Percentiles rank a stretch among this genome's conserved stretches.
Evolutionary conservation across 1,284 basidiomycete species (phyloP).

Genomic region (Ustilago loliicola): DNA sequence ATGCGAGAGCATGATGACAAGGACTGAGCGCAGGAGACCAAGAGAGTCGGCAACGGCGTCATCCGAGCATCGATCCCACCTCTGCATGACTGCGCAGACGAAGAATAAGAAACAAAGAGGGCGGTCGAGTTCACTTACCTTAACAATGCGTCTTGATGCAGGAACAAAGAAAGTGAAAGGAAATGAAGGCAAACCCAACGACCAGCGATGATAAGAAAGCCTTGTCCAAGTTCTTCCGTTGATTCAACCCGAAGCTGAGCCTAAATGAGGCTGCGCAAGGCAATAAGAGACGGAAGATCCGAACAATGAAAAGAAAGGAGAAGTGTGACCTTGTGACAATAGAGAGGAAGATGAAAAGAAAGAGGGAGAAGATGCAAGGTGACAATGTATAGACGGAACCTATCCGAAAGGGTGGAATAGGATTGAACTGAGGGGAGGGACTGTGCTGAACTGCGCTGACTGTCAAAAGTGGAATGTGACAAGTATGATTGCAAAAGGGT

Average conservation of each 20-base stretch:
- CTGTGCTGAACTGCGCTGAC: background rate
- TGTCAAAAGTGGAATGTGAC: slow-evolving; percentile 26
- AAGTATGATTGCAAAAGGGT: slow-evolving; percentile 18
- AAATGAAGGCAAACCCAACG: slow-evolving; percentile 25
- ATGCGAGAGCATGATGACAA: slow-evolving; percentile 2
- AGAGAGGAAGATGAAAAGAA: slow-evolving; percentile 10
- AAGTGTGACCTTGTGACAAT: slow-evolving; percentile 15
- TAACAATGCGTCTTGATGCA: slow-evolving; percentile 15
- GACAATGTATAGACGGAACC: slow-evolving; percentile 21
- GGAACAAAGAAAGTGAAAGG: background rate
- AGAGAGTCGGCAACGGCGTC: background rate
- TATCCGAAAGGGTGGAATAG: slow-evolving; percentile 18
- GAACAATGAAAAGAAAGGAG: slow-evolving; percentile 9
- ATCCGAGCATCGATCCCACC: background rate
- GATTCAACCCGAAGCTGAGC: background rate
- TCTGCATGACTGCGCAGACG: background rate
- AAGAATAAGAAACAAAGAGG: background rate
- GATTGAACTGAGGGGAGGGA: slow-evolving; percentile 5
- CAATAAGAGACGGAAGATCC: slow-evolving; percentile 3
- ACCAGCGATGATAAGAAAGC: slow-evolving; percentile 34
- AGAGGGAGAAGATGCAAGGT: slow-evolving; percentile 23
- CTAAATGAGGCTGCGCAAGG: background rate
- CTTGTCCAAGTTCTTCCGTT: slow-evolving; percentile 4
- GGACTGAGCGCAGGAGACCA: background rate
- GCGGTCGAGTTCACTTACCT: slow-evolving; percentile 22